Conservation (phyloP, 2,329 filamentous ascomycete genomes). For the Rutstroemia sydowiana region DNA sequence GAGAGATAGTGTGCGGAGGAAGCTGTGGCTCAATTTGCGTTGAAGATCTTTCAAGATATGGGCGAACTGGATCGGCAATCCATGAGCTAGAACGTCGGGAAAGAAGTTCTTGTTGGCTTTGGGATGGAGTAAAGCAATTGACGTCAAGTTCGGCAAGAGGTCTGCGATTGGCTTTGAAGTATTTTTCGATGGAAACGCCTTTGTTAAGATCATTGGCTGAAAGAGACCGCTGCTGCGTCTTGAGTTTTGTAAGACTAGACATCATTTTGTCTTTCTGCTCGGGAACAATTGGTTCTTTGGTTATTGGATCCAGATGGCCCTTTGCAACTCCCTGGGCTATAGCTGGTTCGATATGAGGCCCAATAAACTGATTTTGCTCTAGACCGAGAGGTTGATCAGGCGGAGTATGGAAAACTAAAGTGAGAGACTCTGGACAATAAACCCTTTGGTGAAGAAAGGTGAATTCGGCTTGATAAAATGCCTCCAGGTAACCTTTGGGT, state of each 20-base stretch:
- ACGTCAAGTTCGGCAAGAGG: slow-evolving; percentile 61
- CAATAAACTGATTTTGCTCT: slow-evolving; percentile 74
- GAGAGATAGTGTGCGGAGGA: slow-evolving; percentile 29
- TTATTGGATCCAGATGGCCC: slow-evolving; percentile 84
- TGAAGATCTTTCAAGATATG: slow-evolving; percentile 20
- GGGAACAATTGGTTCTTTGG: slow-evolving; percentile 52
- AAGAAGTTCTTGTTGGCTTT: slow-evolving; percentile 53
- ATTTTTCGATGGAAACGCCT: slow-evolving; percentile 53
- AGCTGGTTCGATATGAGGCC: slow-evolving; percentile 59
- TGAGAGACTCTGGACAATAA: slow-evolving; percentile 67
- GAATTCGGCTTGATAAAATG: slow-evolving; percentile 79
- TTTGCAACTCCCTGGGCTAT: slow-evolving; percentile 67
- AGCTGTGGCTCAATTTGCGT: slow-evolving; percentile 28
- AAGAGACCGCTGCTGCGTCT: slow-evolving; percentile 14
- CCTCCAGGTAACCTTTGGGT: slow-evolving; percentile 71
- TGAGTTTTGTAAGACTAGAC: slow-evolving; percentile 15
- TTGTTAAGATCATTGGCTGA: slow-evolving; percentile 47
- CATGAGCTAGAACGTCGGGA: slow-evolving; percentile 47
- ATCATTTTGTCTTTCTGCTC: slow-evolving; percentile 20
- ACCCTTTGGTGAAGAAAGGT: slow-evolving; percentile 95
- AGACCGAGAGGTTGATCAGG: slow-evolving; percentile 55
- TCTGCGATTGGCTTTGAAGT: slow-evolving; percentile 56
- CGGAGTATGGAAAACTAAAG: slow-evolving; percentile 68
- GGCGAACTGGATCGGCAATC: slow-evolving; percentile 41
- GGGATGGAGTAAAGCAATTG: slow-evolving; percentile 59